Conservation (phyloP, 2,329 filamentous ascomycete species). For the Trichoderma lentiforme region DNA sequence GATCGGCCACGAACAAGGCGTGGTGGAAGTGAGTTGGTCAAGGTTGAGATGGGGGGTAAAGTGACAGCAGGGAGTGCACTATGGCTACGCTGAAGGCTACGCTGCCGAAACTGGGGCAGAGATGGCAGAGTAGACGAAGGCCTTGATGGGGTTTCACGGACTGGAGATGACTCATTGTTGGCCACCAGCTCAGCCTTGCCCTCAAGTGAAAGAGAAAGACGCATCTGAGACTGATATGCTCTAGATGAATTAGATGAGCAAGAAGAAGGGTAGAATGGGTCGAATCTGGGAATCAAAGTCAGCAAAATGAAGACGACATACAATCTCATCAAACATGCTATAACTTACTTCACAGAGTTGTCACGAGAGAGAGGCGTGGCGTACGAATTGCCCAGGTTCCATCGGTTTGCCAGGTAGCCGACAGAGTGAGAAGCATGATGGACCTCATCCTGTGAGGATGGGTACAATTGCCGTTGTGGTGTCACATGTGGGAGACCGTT, state of each 20-base stretch:
- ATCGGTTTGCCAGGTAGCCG: constrained; percentile 55
- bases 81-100: constrained; percentile 65
- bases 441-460: constrained; percentile 29
- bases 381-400: constrained; percentile 53
- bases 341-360: constrained; percentile 45
- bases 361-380: constrained; percentile 44
- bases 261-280: constrained; percentile 43
- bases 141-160: constrained; percentile 49
- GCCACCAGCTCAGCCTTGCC: constrained; percentile 86
- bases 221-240: constrained; percentile 54
- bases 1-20: constrained; percentile 68
- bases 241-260: constrained; percentile 40
- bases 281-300: constrained; percentile 33
- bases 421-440: constrained; percentile 39
- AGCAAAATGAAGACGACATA: neutral
- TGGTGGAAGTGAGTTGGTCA: constrained; percentile 53
- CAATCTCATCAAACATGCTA: neutral
- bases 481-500: constrained; percentile 16
- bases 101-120: constrained; percentile 46
- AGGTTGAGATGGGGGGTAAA: constrained; percentile 52
- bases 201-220: constrained; percentile 79
- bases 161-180: constrained; percentile 63
- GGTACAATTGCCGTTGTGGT: constrained; percentile 27
- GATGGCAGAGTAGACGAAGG: constrained; percentile 46
- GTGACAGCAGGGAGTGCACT: constrained; percentile 62